Evolutionary conservation across 768 basidiomycete species (phyloP), one percentile per base, ranked within the genome.

Genomic region (Termitomyces sp.): DNA sequence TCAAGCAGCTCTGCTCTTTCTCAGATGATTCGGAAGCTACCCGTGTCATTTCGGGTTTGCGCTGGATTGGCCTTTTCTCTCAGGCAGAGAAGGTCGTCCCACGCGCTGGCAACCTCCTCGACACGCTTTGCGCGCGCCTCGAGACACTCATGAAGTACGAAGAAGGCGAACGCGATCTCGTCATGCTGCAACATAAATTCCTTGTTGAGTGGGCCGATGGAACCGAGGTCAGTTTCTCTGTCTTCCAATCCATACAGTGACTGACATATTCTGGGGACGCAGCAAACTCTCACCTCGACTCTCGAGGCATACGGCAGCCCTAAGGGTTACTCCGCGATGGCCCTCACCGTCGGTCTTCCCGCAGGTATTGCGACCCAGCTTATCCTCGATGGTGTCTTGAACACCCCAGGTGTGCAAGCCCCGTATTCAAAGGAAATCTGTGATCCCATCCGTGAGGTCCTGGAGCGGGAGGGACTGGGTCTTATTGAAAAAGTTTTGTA

Each of bases 141-240:
- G 95, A 99, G 77, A 83, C 77, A 56, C 80, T 96, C 68, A 97
- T 98, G 91, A 82, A 86, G 70, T 98, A 96, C 73, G 89, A 86
- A 59, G 73, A 78, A 44, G 92, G 91, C 59, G 94, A 98, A 73
- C 87, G 92, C 11, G 96, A 99, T 70, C 83, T 98, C 57, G 91
- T 99, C 56, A 92, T 98, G 86, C 84, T 99, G 51, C 96, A 98
- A 74, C 96, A 99, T 82, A 96, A 95, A 77, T 98, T 99, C 68
- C 74, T 92, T 62, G 86, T 98, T 35, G 86, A 94, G 67, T 90
- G 89, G 82, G 78, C 81, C 32, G 92, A 98, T 64, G 94, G 96
- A 44, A 79, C 73, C 45, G 75, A 81, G 73, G 88, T 86, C 56
- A 49, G 80, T 62, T 43, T 20, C 53, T 22, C 51, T 15, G 32